Evolutionary conservation across 257 asterid species (phyloP), one percentile per base, ranked within the genome.

Genomic region (Salvia hispanica): DNA sequence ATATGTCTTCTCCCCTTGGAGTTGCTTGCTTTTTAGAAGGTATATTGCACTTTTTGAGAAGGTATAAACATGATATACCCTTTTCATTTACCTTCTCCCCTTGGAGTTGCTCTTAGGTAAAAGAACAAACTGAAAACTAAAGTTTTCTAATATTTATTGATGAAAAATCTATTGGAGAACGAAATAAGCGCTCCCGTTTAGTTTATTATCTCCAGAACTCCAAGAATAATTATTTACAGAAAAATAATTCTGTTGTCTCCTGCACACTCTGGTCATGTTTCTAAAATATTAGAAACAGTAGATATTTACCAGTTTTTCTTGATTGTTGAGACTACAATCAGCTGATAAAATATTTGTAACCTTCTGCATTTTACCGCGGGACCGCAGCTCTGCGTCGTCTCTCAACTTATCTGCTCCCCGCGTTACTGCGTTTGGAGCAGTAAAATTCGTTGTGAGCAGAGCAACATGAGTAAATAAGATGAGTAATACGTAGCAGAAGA

Each of bases 221-320:
- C n/a, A 11, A 37, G 56, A 66, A 51, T 37, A 14, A 18, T 36
- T 67, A 67, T 67, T 40, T 58, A 54, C 72, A 67, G n/a, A 5
- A 25, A 53, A 67, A 67, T 21, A 36, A 54, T 31, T 45, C 21
- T 31, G 9, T 25, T 62, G 70, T 55, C 15, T 46, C 83, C 85
- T 84, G 57, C 83, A 86, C 84, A 83, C 40, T 58, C 2, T 45
- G 42, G 6, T 10, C 45, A 40, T 43, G 59, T 13, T 55, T 51
- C 62, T 46, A 46, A 62, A 34, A 5, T n/a, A 62, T 4, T 62
- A 11, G 51, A 18, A 12, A 21, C 59, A 50, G 1, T 3, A 34
- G 7, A 64, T 66, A 74, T 78, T 70, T 21, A 69, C 76, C 64
- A 36, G 5, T 33, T 64, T 48, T 10, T 14, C 46, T 60, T 16